phyloP scores from a whole-genome alignment of 2,329 filamentous ascomycete species.

The Colletotrichum zoysiae region DNA sequence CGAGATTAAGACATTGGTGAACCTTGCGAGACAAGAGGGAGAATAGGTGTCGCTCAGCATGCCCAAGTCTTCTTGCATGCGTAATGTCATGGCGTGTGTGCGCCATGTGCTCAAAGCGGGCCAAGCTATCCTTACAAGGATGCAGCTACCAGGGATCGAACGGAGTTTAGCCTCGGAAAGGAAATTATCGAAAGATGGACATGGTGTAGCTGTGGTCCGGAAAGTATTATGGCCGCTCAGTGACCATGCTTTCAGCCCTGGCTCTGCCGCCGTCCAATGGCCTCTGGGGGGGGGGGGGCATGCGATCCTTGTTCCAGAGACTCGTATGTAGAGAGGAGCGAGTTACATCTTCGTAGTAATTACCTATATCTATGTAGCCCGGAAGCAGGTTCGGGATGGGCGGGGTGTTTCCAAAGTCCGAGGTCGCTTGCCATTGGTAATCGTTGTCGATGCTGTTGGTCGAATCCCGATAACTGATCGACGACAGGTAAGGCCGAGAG shows the following conservation, averaged over 20 bases:
- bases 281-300: too few relatives aligned
- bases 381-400: neutral
- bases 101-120: neutral
- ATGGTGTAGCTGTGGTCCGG: constrained; percentile 12
- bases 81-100: neutral
- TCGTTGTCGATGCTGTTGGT: constrained; percentile 10
- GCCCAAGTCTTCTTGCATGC: neutral
- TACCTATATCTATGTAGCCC: neutral
- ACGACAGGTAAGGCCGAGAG: constrained; percentile 12
- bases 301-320: neutral
- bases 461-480: constrained; percentile 12
- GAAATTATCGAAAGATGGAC: constrained; percentile 12
- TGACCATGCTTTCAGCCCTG: constrained; percentile 21
- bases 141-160: constrained; percentile 2
- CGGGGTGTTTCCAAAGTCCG: neutral
- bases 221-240: constrained; percentile 3
- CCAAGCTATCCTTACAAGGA: neutral
- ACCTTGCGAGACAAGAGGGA: neutral
- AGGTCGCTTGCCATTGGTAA: neutral
- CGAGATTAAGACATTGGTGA: too few relatives aligned
- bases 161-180: constrained; percentile 14
- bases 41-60: neutral
- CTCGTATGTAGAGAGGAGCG: too few relatives aligned
- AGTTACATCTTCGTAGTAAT: too few relatives aligned
- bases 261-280: constrained; percentile 16